These are phyloP conservation scores for Apiospora marii DNA, from an alignment of 2,329 filamentous ascomycete genomes.

Conservation along the genomic window DNA sequence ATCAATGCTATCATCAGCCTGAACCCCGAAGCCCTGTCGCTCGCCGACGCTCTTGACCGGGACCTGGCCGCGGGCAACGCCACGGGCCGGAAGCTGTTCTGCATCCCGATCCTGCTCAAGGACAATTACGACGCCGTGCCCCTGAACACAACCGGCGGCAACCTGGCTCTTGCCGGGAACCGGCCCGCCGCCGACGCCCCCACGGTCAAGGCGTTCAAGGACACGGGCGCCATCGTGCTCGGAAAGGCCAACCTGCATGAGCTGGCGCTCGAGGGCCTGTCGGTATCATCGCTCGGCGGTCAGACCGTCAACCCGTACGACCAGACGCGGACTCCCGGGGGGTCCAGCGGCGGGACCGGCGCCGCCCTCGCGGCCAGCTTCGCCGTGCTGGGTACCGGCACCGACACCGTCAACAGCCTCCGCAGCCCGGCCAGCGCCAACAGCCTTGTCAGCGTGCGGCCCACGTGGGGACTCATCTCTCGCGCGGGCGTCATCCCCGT, in stretches of 20 bases:
- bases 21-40: constrained; percentile 50
- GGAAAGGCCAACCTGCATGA: constrained; percentile 70
- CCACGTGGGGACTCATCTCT: constrained; percentile 61
- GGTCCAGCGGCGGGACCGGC: constrained; percentile 69
- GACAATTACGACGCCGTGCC: constrained; percentile 67
- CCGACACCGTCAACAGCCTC: constrained; percentile 69
- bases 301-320: constrained; percentile 73
- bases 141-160: constrained; percentile 66
- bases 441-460: constrained; percentile 65
- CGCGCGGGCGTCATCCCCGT: constrained; percentile 61
- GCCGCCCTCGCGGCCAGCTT: constrained; percentile 64
- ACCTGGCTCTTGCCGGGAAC: constrained; percentile 55
- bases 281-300: constrained; percentile 68
- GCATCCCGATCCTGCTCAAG: constrained; percentile 68
- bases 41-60: constrained; percentile 59
- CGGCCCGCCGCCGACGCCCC: constrained; percentile 55
- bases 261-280: constrained; percentile 69
- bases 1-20: constrained; percentile 66
- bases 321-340: constrained; percentile 66
- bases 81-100: constrained; percentile 58
- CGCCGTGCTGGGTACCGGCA: constrained; percentile 65
- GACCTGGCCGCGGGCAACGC: constrained; percentile 55
- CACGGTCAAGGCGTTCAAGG: constrained; percentile 56
- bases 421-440: constrained; percentile 69
- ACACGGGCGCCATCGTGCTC: constrained; percentile 63